Percentiles rank a stretch among this genome's conserved stretches.
phyloP scores from a whole-genome alignment of 495 filamentous ascomycete genomes.

The Neurospora sp. region DNA sequence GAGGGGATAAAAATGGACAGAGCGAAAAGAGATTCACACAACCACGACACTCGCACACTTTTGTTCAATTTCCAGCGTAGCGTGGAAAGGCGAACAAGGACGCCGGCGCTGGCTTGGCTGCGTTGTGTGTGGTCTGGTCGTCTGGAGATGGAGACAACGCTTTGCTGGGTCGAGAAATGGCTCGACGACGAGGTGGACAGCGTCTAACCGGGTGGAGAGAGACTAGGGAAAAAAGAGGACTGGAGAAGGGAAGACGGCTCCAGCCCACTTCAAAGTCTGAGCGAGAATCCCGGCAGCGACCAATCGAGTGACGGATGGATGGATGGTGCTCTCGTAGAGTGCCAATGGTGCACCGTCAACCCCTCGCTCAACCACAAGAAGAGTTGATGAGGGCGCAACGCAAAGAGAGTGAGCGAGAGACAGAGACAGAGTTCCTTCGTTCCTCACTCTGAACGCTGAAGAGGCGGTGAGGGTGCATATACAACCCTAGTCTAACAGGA shows the following conservation, averaged over 20 bases:
- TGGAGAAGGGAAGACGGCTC: neutral
- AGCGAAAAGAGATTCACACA: neutral
- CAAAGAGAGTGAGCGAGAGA: neutral
- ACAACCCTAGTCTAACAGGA: slow-evolving; percentile 16
- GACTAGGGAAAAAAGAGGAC: neutral
- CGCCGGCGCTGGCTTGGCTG: neutral
- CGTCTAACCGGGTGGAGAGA: neutral
- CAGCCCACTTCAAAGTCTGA: neutral
- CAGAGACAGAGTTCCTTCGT: slow-evolving; percentile 2
- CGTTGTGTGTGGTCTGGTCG: neutral
- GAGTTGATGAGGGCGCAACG: neutral
- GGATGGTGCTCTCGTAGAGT: neutral
- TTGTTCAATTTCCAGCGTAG: neutral
- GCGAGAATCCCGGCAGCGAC: neutral
- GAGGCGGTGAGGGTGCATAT: slow-evolving; percentile 30
- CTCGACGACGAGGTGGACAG: neutral
- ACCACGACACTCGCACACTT: neutral
- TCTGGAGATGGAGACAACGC: neutral
- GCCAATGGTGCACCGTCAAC: neutral
- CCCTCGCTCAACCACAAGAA: neutral
- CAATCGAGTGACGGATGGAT: neutral
- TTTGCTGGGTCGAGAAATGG: neutral
- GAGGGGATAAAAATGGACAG: neutral
- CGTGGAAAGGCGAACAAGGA: neutral
- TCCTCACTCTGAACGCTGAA: slow-evolving; percentile 14